Evolutionary conservation across 345 rosid species (phyloP), one percentile per base, ranked within the genome.

Genomic region (Cardamine occulta): DNA sequence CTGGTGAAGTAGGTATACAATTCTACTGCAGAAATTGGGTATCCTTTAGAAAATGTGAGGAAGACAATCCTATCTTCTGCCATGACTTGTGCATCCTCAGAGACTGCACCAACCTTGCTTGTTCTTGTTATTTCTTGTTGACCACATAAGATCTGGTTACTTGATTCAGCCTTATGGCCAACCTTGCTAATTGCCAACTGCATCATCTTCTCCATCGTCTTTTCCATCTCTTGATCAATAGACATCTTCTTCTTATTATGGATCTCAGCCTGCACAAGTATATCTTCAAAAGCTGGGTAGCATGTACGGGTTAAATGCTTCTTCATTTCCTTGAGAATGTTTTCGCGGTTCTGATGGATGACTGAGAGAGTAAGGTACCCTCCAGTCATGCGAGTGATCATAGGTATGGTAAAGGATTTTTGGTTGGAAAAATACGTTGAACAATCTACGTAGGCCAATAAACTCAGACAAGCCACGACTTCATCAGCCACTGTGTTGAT

Each of bases 31-130:
- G 85, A 71, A 61, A 88, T 76, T 1, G 89, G 91, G 71, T 88
- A 88, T 6, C 97, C 97, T 77, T 76, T 86, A 0, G 97, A 91
- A 70, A 91, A 91, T 0, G 95, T 88, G 80, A 89, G 78, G 88
- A 91, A 88, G 66, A 91, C 68, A 9, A 91, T 85, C 82, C 91
- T 80, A 7, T 76, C 83, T 13, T 85, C 87, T 0, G 60, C 37
- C 0, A 72, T 68, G 7, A 63, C 64, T 26, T 29, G 57, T 8
- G 35, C 34, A 26, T 24, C 73, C 21, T 54, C 70, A 28, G 53
- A n/a, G 29, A 26, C 3, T 37, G 31, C 40, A 37, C 17, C 48
- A 45, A 28, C 71, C 13, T 13, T 32, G 31, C 35, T 29, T 44
- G 58, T 3, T 28, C 28, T 21, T 65, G 18, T 5, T 17, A 28